Evolutionary conservation across 345 rosid species (phyloP).

Genomic region (Trapa incisa): DNA sequence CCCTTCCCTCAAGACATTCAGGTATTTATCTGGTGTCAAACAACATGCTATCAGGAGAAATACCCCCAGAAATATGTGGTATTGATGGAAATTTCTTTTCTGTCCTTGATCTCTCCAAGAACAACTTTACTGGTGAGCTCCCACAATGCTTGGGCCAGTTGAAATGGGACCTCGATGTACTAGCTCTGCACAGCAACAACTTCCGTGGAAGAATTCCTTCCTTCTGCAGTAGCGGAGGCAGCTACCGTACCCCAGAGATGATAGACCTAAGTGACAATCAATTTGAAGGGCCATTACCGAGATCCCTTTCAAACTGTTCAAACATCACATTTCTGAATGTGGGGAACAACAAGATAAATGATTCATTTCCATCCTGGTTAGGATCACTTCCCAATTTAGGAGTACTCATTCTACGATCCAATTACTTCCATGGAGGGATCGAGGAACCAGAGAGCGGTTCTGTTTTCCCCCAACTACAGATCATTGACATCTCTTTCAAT

Average conservation of each 20-base stretch:
- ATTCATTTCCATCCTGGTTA: constrained; percentile 9
- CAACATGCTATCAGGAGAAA: constrained; percentile 12
- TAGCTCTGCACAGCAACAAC: constrained; percentile 12
- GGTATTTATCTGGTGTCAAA: background rate
- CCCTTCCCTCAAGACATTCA: constrained; percentile 6
- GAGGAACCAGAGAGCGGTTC: background rate
- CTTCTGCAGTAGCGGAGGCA: background rate
- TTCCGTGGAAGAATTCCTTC: constrained; percentile 16
- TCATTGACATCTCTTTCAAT: background rate
- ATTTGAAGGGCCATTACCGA: constrained; percentile 4
- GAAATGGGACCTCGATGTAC: background rate
- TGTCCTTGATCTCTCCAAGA: constrained; percentile 14
- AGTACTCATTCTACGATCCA: constrained; percentile 5
- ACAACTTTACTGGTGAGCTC: constrained; percentile 12
- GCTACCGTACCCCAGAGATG: background rate
- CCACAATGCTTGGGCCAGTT: constrained; percentile 21
- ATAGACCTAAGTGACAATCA: constrained; percentile 8
- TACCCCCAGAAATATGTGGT: constrained; percentile 10
- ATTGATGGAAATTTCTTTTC: background rate
- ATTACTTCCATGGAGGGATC: constrained; percentile 5
- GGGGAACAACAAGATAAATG: background rate
- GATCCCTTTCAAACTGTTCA: background rate
- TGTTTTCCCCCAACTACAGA: background rate
- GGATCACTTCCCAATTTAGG: background rate
- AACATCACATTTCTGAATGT: rapidly evolving